These are phyloP conservation scores for Gaillardinia entomophila DNA, from an alignment of 805 yeast species.

Conservation along the genomic window DNA sequence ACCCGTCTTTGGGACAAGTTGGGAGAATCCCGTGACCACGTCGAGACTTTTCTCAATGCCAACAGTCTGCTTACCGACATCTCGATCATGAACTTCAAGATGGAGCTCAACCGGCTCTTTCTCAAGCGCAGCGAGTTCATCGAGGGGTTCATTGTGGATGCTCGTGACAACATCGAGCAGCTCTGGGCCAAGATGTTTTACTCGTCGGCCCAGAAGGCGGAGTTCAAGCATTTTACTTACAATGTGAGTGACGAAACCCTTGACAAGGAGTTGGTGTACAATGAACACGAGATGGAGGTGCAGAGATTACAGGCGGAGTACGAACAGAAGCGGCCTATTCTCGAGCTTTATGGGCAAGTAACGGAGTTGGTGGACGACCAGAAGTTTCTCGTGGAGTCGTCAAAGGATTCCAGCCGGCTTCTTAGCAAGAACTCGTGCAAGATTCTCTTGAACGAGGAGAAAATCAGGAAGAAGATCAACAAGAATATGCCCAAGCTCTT, in stretches of 20 bases:
- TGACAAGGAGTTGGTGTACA: constrained; percentile 56
- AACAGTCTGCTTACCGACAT: constrained; percentile 44
- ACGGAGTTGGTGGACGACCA: constrained; percentile 56
- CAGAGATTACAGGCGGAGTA: constrained; percentile 44
- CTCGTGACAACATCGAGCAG: constrained; percentile 52
- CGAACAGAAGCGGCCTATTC: constrained; percentile 46
- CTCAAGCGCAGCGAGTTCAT: constrained; percentile 58
- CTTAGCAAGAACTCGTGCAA: constrained; percentile 71
- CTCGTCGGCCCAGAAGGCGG: constrained; percentile 43
- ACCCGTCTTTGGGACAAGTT: constrained; percentile 51
- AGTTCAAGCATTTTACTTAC: constrained; percentile 39
- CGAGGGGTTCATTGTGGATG: constrained; percentile 59
- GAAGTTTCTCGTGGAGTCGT: constrained; percentile 55
- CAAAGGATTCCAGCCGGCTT: constrained; percentile 76
- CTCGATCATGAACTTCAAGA: constrained; percentile 45
- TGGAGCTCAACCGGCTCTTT: constrained; percentile 53
- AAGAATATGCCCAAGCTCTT: constrained; percentile 64
- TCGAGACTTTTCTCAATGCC: constrained; percentile 36
- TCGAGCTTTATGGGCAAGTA: constrained; percentile 51
- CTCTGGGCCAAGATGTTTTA: constrained; percentile 62
- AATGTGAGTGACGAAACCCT: constrained; percentile 32
- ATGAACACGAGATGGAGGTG: constrained; percentile 61
- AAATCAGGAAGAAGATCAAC: constrained; percentile 59
- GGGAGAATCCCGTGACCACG: constrained; percentile 38
- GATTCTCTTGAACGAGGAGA: constrained; percentile 76